A percentile compares a stretch with the other conserved stretches of the same genome.
These are phyloP conservation scores for Endocarpon pusillum DNA, from an alignment of 495 filamentous ascomycete species.

Conservation along the genomic window DNA sequence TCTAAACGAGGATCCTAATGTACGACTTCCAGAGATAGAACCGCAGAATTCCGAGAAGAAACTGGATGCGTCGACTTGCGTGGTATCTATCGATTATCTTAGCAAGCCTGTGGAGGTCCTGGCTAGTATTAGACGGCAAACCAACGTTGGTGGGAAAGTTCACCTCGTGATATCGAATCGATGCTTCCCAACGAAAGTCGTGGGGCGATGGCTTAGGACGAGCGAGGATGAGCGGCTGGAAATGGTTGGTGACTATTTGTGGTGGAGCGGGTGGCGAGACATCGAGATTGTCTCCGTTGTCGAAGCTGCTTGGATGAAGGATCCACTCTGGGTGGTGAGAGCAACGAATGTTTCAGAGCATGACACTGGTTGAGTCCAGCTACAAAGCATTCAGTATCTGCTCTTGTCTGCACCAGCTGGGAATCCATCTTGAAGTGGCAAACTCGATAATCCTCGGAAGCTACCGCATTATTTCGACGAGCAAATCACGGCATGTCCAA, in stretches of 20 bases:
- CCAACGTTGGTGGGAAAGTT: constrained; percentile 17
- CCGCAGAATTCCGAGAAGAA: constrained; percentile 3
- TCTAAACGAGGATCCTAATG: constrained; percentile 17
- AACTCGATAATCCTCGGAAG: no score
- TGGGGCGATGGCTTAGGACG: constrained; percentile 18
- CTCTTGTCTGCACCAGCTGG: no score
- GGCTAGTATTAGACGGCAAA: constrained; percentile 10
- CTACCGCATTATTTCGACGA: no score
- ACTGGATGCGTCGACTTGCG: constrained; percentile 23
- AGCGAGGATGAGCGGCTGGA: constrained; percentile 18
- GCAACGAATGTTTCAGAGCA: constrained; percentile 12
- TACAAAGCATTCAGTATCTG: no score
- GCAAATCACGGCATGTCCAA: no score
- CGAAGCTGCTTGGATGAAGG: constrained; percentile 11
- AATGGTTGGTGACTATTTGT: constrained; percentile 29
- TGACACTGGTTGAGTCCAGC: no score
- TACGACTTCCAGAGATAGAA: constrained; percentile 4
- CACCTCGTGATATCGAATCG: constrained; percentile 29
- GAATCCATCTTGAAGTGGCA: no score
- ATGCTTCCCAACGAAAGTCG: constrained; percentile 29
- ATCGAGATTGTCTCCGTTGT: constrained; percentile 29
- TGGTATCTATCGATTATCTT: constrained; percentile 28
- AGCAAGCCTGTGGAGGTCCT: constrained; percentile 22
- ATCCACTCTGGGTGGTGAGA: constrained; percentile 19
- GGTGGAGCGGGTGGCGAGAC: constrained; percentile 24